Percentiles rank a stretch among this genome's conserved stretches.
phyloP scores from a whole-genome alignment of 2,329 filamentous ascomycete species.

The Nemania serpens region DNA sequence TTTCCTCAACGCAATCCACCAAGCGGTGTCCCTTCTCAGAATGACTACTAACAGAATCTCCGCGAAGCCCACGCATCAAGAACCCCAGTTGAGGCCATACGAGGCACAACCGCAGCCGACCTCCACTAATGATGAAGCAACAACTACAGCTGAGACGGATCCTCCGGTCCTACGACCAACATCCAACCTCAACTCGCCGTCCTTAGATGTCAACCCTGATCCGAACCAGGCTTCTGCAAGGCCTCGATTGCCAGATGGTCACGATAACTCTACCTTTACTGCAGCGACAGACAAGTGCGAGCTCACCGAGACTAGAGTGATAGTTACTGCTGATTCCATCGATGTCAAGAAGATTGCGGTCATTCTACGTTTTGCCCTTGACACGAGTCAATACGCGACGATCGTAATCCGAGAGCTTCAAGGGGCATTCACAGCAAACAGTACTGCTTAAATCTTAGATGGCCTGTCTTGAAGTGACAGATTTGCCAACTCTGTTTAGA shows the following conservation, averaged over 20 bases:
- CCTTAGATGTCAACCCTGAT: neutral
- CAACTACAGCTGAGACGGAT: neutral
- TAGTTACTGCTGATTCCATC: slow-evolving; percentile 13
- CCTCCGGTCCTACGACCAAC: neutral
- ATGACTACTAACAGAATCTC: slow-evolving; percentile 31
- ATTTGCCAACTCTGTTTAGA: neutral
- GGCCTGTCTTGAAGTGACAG: neutral
- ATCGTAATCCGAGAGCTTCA: slow-evolving; percentile 43
- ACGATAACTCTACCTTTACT: neutral
- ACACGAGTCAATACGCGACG: slow-evolving; percentile 44
- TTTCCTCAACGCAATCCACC: slow-evolving; percentile 25
- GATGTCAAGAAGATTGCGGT: slow-evolving; percentile 41
- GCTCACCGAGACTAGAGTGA: neutral
- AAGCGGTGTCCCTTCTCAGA: slow-evolving; percentile 30
- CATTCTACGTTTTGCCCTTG: slow-evolving; percentile 41
- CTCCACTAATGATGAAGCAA: slow-evolving; percentile 1
- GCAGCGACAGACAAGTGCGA: slow-evolving; percentile 8
- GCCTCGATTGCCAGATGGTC: neutral
- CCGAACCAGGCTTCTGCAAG: neutral
- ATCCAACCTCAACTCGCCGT: neutral
- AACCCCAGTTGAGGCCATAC: slow-evolving; percentile 10
- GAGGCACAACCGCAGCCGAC: slow-evolving; percentile 1
- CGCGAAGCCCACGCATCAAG: slow-evolving; percentile 26
- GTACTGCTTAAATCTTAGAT: neutral
- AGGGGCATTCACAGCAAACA: slow-evolving; percentile 23